Evolutionary conservation across 768 basidiomycete species (phyloP).

Genomic region (Leccinellum rugosiceps): DNA sequence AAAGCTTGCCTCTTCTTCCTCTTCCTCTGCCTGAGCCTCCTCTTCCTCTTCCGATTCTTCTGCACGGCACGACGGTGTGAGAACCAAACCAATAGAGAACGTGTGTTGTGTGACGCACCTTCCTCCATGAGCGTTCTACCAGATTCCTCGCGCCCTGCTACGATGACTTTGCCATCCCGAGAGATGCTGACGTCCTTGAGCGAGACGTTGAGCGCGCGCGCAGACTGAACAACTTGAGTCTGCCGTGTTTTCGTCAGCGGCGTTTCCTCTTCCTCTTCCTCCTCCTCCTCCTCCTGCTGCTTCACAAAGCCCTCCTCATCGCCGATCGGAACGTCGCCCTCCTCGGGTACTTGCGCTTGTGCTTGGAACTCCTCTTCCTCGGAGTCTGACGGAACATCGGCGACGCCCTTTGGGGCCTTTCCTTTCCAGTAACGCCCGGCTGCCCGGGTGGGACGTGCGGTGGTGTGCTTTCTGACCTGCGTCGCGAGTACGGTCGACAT

Average conservation of each 20-base stretch:
- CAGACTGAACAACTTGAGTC: conserved; percentile 30
- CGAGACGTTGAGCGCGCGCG: conserved; percentile 66
- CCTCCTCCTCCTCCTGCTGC: conserved; percentile 39
- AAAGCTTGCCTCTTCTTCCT: conserved; percentile 39
- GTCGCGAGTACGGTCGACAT: conserved; percentile 33
- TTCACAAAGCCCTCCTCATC: conserved; percentile 53
- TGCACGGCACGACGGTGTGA: conserved; percentile 6
- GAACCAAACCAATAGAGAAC: conserved; percentile 1
- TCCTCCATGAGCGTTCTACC: conserved; percentile 67
- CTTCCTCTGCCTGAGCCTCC: conserved; percentile 35
- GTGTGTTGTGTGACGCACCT: conserved; percentile 34
- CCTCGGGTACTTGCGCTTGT: conserved; percentile 36
- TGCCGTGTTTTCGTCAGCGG: conserved; percentile 40
- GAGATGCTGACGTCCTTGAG: conserved; percentile 81
- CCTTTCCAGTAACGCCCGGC: conserved; percentile 90
- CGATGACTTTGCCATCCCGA: conserved; percentile 73
- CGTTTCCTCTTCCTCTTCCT: conserved; percentile 46
- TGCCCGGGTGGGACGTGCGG: conserved; percentile 74
- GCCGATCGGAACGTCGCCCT: conserved; percentile 58
- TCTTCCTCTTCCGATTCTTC: conserved; percentile 39
- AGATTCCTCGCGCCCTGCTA: conserved; percentile 75
- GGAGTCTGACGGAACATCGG: conserved; percentile 59
- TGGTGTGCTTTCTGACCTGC: conserved; percentile 61
- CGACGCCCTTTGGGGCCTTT: conserved; percentile 76
- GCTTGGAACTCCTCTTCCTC: conserved; percentile 56